phyloP scores from a whole-genome alignment of 164 flowering plant genomes.

The Taxillus chinensis region DNA sequence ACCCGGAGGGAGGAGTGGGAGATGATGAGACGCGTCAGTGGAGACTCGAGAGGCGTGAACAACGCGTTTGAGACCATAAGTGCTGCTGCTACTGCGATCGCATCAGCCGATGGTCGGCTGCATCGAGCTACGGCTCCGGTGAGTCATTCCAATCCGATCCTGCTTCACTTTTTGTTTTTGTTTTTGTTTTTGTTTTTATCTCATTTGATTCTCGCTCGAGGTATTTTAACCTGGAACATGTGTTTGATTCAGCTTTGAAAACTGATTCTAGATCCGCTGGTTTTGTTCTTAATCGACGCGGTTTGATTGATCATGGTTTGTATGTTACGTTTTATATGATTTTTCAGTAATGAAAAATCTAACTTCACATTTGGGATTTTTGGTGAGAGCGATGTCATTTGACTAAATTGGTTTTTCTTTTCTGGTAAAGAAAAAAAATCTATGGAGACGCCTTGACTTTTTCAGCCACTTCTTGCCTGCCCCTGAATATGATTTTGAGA shows the following conservation, averaged over 20 bases:
- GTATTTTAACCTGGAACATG: neutral
- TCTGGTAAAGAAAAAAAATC: too few relatives aligned
- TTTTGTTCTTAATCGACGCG: neutral
- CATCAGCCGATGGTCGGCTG: conserved; percentile 50
- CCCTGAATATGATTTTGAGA: too few relatives aligned
- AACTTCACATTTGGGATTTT: too few relatives aligned
- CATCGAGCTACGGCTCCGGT: conserved; percentile 63
- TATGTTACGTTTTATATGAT: neutral
- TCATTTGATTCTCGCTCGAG: neutral
- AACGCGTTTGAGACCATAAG: conserved; percentile 62
- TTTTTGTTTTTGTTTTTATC: neutral
- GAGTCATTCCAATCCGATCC: neutral
- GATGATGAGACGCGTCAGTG: conserved; percentile 20
- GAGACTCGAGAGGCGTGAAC: conserved; percentile 29
- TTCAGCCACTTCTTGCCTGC: too few relatives aligned
- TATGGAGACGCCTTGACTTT: too few relatives aligned
- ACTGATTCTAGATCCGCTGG: conserved; percentile 16
- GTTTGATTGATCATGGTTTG: neutral
- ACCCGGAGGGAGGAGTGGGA: conserved; percentile 4
- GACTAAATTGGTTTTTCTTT: too few relatives aligned
- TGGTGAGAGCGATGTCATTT: too few relatives aligned
- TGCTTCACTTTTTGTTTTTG: neutral
- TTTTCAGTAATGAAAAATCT: neutral
- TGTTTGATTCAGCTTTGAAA: neutral
- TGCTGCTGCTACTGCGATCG: conserved; percentile 91